phyloP scores from a whole-genome alignment of 2,329 filamentous ascomycete genomes.

The Pseudogymnoascus verrucosus region DNA sequence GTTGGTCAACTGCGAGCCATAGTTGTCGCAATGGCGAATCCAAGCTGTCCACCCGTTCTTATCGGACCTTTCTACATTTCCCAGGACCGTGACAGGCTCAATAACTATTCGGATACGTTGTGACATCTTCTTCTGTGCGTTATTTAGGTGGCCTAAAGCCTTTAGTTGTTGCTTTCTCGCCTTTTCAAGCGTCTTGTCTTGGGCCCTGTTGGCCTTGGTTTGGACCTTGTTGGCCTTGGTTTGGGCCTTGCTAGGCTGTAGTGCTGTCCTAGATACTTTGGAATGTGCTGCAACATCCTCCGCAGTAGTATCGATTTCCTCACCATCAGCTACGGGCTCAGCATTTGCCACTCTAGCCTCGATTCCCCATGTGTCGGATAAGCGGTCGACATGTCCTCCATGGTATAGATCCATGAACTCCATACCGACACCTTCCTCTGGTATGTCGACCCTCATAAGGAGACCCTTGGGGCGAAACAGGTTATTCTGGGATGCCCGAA shows the following conservation, averaged over 20 bases:
- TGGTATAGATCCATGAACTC: conserved; percentile 21
- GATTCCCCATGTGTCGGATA: conserved; percentile 5
- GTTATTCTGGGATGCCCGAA: conserved; percentile 14
- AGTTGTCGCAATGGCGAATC: conserved; percentile 7
- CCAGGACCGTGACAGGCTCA: conserved; percentile 14
- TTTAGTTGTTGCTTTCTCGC: not conserved
- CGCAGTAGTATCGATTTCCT: not conserved
- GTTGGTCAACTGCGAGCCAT: not conserved
- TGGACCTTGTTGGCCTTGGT: not conserved
- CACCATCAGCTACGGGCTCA: not conserved
- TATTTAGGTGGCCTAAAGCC: not conserved
- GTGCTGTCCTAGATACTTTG: not conserved
- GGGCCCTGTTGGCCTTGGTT: not conserved
- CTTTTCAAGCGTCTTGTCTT: not conserved
- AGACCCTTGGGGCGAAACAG: conserved; percentile 18
- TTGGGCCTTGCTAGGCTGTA: not conserved
- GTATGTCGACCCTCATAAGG: conserved; percentile 20
- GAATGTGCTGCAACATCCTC: not conserved
- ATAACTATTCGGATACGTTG: conserved; percentile 14
- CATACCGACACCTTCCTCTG: conserved; percentile 18
- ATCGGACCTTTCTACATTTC: conserved; percentile 12
- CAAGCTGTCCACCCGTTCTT: conserved; percentile 16
- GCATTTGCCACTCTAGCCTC: not conserved
- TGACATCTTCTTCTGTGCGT: conserved; percentile 11
- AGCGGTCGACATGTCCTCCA: conserved; percentile 7